These are phyloP conservation scores for Combretum micranthum DNA, from an alignment of 345 rosid genomes.

Conservation along the genomic window DNA sequence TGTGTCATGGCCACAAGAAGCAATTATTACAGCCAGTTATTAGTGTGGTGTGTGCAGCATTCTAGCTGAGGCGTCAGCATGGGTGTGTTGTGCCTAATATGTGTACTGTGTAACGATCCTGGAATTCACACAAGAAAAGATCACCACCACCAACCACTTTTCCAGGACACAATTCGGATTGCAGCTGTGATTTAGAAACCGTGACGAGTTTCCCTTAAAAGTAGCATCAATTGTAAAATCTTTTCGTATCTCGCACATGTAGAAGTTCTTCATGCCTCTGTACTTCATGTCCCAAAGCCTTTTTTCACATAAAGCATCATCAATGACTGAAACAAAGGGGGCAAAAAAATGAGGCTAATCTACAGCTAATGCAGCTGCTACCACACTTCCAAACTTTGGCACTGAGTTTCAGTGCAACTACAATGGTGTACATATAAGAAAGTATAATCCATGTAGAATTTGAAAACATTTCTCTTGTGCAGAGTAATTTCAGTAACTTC, in stretches of 20 bases:
- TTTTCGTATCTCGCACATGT: constrained; percentile 95
- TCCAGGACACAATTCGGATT: constrained; percentile 80
- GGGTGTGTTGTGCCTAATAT: too few species aligned
- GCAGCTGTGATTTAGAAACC: constrained; percentile 93
- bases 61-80: too few species aligned
- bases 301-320: constrained; percentile 79
- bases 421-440: too few species aligned
- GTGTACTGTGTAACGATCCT: not conserved
- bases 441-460: too few species aligned
- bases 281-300: constrained; percentile 99
- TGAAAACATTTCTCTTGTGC: too few species aligned
- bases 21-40: too few species aligned
- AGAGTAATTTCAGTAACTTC: too few species aligned
- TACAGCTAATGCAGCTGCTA: not conserved
- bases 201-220: constrained; percentile 85
- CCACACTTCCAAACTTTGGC: not conserved
- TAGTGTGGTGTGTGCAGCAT: too few species aligned
- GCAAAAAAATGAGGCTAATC: constrained; percentile 7
- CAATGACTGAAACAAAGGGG: constrained; percentile 69
- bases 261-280: constrained; percentile 69
- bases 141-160: constrained; percentile 58
- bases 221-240: constrained; percentile 98
- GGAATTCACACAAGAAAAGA: not conserved
- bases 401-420: too few species aligned
- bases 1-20: too few species aligned